phyloP scores from a whole-genome alignment of 179 eudicot species.

The Silene vulgaris region DNA sequence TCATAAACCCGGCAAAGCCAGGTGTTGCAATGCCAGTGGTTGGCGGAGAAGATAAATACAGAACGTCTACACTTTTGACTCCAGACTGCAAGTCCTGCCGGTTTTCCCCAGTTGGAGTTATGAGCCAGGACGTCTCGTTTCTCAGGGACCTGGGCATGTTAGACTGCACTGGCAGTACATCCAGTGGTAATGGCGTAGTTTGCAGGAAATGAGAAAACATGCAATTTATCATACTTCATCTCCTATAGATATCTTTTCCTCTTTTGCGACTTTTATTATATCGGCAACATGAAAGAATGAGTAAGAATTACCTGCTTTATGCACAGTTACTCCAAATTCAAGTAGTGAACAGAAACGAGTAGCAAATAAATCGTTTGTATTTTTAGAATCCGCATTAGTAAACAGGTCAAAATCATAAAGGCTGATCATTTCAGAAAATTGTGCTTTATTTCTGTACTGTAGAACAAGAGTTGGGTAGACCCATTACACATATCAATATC shows the following conservation, averaged over 20 bases:
- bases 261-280: background rate
- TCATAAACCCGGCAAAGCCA: constrained; percentile 41
- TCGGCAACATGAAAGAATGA: background rate
- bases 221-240: background rate
- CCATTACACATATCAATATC: constrained; percentile 27
- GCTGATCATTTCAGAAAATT: constrained; percentile 20
- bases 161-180: constrained; percentile 34
- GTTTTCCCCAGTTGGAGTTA: constrained; percentile 28
- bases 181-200: constrained; percentile 38
- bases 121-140: constrained; percentile 18
- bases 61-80: constrained; percentile 41
- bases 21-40: constrained; percentile 61
- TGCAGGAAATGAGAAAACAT: constrained; percentile 38
- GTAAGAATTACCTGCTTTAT: no score
- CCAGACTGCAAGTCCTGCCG: constrained; percentile 45
- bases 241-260: background rate
- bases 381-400: background rate
- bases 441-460: constrained; percentile 30
- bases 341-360: background rate
- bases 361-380: background rate
- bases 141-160: constrained; percentile 30
- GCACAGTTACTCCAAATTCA: background rate
- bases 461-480: constrained; percentile 18
- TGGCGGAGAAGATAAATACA: constrained; percentile 55
- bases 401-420: background rate